Conservation (phyloP, 805 yeast species). For the Alloascoidea hylecoeti region DNA sequence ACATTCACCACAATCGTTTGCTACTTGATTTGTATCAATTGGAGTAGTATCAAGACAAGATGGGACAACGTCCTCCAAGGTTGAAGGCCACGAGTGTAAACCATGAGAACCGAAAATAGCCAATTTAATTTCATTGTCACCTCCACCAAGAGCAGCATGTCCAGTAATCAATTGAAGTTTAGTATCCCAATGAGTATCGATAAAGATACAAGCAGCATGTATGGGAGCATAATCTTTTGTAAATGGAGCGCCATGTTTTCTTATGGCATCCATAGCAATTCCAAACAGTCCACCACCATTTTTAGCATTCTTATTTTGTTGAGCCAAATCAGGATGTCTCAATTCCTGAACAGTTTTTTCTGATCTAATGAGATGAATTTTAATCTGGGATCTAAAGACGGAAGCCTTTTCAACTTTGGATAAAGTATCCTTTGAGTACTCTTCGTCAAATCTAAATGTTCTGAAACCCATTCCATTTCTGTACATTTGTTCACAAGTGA, state of each 20-base stretch:
- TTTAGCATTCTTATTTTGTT: constrained; percentile 64
- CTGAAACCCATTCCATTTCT: constrained; percentile 67
- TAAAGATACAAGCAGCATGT: constrained; percentile 73
- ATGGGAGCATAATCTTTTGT: constrained; percentile 29
- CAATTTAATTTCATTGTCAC: constrained; percentile 48
- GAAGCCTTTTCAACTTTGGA: constrained; percentile 28
- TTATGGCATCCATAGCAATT: constrained; percentile 66
- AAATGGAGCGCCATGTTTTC: constrained; percentile 40
- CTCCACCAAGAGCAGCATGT: constrained; percentile 95
- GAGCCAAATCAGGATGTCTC: constrained; percentile 70
- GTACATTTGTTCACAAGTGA: constrained; percentile 81
- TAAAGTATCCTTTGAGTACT: constrained; percentile 36
- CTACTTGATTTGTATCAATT: constrained; percentile 56
- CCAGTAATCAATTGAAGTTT: constrained; percentile 44
- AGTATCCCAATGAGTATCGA: constrained; percentile 79
- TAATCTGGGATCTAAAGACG: constrained; percentile 40
- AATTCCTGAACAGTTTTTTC: constrained; percentile 58
- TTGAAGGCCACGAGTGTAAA: constrained; percentile 83
- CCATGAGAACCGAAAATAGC: constrained; percentile 96
- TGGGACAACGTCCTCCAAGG: constrained; percentile 53
- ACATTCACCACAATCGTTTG: constrained; percentile 78
- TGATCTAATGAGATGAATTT: constrained; percentile 63
- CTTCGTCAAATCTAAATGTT: constrained; percentile 64
- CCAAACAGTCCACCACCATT: constrained; percentile 66
- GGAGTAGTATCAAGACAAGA: constrained; percentile 61